Evolutionary conservation across 1,284 basidiomycete genomes (phyloP).

Genomic region (Leccinum angustisporum): DNA sequence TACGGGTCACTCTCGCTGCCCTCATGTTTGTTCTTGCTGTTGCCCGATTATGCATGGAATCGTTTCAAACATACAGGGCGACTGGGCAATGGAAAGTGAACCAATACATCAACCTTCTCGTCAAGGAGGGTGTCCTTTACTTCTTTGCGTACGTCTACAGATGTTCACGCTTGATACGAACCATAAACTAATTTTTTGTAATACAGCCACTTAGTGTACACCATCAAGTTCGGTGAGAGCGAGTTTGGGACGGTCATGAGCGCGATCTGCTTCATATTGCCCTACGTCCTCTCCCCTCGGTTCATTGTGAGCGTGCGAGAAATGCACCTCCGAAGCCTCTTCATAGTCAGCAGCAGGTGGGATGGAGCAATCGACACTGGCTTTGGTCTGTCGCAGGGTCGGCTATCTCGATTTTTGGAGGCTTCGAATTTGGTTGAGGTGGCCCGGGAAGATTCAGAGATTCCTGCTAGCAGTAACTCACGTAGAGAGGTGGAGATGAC

Average conservation of each 20-base stretch:
- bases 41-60: constrained; percentile 11
- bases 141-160: constrained; percentile 21
- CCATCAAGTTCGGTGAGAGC: constrained; percentile 7
- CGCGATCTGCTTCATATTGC: not conserved
- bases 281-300: constrained; percentile 21
- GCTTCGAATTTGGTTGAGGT: not conserved
- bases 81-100: constrained; percentile 16
- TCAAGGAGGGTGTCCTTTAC: constrained; percentile 17
- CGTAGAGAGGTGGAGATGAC: constrained; percentile 14
- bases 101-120: constrained; percentile 16
- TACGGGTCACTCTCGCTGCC: constrained; percentile 17
- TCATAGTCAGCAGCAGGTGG: not conserved
- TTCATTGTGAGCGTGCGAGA: constrained; percentile 21
- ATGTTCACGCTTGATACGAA: not conserved
- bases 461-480: not conserved
- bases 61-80: constrained; percentile 12
- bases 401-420: not conserved
- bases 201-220: constrained; percentile 20
- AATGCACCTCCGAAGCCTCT: constrained; percentile 5
- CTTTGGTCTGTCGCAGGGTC: constrained; percentile 15
- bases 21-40: constrained; percentile 21
- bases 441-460: too few species aligned
- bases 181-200: not conserved
- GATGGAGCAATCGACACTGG: constrained; percentile 13
- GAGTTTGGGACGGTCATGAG: not conserved